Evolutionary conservation across 805 yeast species (phyloP), one percentile per base, ranked within the genome.

Genomic region (Starmerella stigmatis): DNA sequence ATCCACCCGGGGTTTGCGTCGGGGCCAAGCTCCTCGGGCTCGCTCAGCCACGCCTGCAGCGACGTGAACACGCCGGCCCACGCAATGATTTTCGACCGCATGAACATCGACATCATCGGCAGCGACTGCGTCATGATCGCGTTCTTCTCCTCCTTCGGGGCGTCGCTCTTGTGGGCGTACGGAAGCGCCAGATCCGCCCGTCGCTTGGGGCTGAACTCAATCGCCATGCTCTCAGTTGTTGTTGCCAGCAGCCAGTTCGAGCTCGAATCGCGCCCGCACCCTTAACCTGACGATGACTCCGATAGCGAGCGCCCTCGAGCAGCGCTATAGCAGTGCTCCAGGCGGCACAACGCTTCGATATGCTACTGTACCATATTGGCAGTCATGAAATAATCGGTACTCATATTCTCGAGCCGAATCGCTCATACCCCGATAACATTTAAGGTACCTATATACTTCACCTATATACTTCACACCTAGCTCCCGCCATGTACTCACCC

Each of bases 91-190:
- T 60, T 60, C 47, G 65, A 62, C 42, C 62, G 49, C 55, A 64
- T 46, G 45, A 64, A 63, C 64, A 64, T 64, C 44, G 66, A 68
- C 13, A 62, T 63, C 55, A 64, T 53, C 16, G 68, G 68, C 50
- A 64, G 46, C 8, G 64, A 48, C 47, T 51, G 51, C 43, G 60
- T 45, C 45, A 62, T 45, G 25, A 44, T 21, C 46, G 55, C 38
- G 3, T 59, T 26, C 12, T 54, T 46, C 31, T 44, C 39, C 36
- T 29, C 39, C 15, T 41, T 37, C 41, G 51, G 52, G 37, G 47
- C 22, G 49, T 59, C 56, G 33, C 55, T 51, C 37, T 17, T 33
- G 47, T 57, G 61, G 27, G 57, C 62, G 50, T 60, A 62, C 47
- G 62, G 61, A 17, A 62, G 55, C 25, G 56, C 62, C 41, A 58